Evolutionary conservation across 2,329 filamentous ascomycete genomes (phyloP).

Genomic region (Neonectria magnoliae): DNA sequence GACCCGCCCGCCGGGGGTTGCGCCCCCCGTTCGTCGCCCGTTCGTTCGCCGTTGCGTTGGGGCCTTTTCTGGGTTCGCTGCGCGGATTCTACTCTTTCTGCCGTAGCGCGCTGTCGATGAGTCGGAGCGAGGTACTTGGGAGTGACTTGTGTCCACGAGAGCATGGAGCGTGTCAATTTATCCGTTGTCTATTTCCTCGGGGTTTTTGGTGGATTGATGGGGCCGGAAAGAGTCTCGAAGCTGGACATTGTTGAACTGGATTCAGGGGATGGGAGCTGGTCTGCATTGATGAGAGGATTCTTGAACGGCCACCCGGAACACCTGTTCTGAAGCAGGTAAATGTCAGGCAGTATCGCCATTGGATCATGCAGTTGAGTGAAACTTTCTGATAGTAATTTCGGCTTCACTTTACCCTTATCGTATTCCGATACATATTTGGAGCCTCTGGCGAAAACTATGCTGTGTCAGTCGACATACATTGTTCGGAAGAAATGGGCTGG

Average conservation of each 20-base stretch:
- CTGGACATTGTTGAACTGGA: background rate
- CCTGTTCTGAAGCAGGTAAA: background rate
- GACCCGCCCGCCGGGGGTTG: conserved; percentile 19
- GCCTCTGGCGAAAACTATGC: background rate
- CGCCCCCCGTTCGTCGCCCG: conserved; percentile 1
- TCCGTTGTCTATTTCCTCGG: background rate
- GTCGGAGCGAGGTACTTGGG: conserved; percentile 13
- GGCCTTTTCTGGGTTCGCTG: background rate
- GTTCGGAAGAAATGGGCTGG: background rate
- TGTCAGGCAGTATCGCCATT: background rate
- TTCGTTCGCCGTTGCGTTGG: conserved; percentile 1
- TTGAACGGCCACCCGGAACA: background rate
- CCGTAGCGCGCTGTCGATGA: background rate
- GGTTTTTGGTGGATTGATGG: background rate
- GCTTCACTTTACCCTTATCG: background rate
- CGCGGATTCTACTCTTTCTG: conserved; percentile 2
- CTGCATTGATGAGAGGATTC: background rate
- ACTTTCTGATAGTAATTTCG: background rate
- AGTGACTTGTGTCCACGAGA: conserved; percentile 13
- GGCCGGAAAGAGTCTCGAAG: background rate
- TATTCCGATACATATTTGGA: background rate
- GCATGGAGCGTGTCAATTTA: background rate
- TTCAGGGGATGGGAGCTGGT: background rate
- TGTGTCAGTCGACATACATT: background rate
- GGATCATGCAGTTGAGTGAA: background rate